phyloP scores from a whole-genome alignment of 2,329 filamentous ascomycete species.

The Trichocomaceae sp. region DNA sequence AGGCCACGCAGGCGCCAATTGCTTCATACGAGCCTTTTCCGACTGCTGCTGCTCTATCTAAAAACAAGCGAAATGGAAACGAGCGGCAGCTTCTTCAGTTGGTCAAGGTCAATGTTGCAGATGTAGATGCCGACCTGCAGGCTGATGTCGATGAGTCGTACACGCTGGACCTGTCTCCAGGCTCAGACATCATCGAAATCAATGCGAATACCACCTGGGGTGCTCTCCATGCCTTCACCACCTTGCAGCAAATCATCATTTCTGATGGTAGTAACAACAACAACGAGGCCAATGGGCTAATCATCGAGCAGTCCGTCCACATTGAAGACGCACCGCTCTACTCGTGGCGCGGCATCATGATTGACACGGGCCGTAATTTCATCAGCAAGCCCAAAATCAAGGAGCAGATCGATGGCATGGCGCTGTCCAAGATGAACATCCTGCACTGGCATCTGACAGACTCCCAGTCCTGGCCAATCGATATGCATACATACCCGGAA shows the following conservation, averaged over 20 bases:
- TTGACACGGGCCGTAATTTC: constrained; percentile 51
- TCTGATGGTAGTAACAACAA: constrained; percentile 39
- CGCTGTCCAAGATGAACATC: constrained; percentile 52
- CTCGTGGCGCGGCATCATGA: constrained; percentile 50
- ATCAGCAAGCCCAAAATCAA: constrained; percentile 46
- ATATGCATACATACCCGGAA: constrained; percentile 45
- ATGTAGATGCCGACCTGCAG: constrained; percentile 44
- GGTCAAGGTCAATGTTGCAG: constrained; percentile 42
- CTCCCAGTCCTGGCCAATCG: constrained; percentile 50
- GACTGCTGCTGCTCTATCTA: constrained; percentile 23
- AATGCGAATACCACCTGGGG: constrained; percentile 49
- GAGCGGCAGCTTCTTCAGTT: constrained; percentile 30
- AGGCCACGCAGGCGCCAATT: constrained; percentile 48
- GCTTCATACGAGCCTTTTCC: constrained; percentile 48
- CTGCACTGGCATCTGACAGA: constrained; percentile 54
- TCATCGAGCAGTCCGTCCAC: constrained; percentile 49
- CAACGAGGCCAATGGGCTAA: constrained; percentile 29
- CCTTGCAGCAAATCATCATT: constrained; percentile 52
- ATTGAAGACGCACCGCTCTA: constrained; percentile 48
- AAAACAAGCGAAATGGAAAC: constrained; percentile 15
- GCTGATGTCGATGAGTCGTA: constrained; percentile 55
- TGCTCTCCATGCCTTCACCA: constrained; percentile 51
- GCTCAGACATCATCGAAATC: constrained; percentile 40
- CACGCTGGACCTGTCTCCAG: constrained; percentile 38
- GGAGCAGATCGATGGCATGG: constrained; percentile 51